These are phyloP conservation scores for Magnolia changhungtana DNA, from an alignment of 164 flowering plant genomes.

Conservation along the genomic window DNA sequence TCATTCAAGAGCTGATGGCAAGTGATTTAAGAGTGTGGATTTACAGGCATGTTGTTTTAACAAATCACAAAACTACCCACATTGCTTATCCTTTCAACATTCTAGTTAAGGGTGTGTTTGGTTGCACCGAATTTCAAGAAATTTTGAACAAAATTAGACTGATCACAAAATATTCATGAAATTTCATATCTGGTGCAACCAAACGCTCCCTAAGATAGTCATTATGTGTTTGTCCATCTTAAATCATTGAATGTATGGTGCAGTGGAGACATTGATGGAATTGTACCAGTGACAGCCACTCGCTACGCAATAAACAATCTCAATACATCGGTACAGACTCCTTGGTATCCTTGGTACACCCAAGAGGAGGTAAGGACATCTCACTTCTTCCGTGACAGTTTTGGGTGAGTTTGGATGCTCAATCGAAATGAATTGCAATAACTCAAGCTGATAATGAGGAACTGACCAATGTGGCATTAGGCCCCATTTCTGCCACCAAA, in stretches of 20 bases:
- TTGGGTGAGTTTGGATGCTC: too few relatives aligned
- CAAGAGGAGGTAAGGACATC: slow-evolving; percentile 24
- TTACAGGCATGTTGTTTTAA: slow-evolving; percentile 28
- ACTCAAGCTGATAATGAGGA: too few relatives aligned
- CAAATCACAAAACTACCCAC: background rate
- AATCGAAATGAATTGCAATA: too few relatives aligned
- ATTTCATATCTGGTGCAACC: too few relatives aligned
- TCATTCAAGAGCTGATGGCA: slow-evolving; percentile 26
- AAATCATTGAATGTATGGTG: background rate
- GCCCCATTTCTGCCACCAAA: background rate
- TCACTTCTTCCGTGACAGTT: too few relatives aligned
- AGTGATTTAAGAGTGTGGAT: slow-evolving; percentile 35
- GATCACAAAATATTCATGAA: too few relatives aligned
- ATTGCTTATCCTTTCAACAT: too few relatives aligned
- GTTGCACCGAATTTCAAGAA: too few relatives aligned
- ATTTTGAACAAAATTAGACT: too few relatives aligned
- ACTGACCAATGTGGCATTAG: background rate
- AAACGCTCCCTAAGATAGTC: too few relatives aligned
- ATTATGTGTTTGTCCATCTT: background rate
- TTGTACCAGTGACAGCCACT: slow-evolving; percentile 25
- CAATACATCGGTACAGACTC: slow-evolving; percentile 18
- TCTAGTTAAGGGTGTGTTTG: too few relatives aligned
- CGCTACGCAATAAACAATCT: slow-evolving; percentile 30
- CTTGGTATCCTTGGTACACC: slow-evolving; percentile 42
- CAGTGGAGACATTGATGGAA: background rate